phyloP scores from a whole-genome alignment of 2,329 filamentous ascomycete species.

The Sclerotinia borealis region DNA sequence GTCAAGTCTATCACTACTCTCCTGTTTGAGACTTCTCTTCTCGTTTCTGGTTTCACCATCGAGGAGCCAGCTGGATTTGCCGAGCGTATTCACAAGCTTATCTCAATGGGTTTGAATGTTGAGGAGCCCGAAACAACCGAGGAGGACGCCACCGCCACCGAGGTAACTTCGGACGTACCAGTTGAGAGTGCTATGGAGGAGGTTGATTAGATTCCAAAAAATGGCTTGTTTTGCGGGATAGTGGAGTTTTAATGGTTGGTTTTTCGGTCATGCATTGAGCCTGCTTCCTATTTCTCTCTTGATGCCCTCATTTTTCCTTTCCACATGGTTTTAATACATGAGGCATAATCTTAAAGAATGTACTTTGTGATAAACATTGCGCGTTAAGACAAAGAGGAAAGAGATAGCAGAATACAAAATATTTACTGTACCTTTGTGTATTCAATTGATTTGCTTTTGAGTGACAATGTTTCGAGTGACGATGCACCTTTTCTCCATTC shows the following conservation, averaged over 20 bases:
- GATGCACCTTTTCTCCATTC: too few species aligned
- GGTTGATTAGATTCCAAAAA: slow-evolving; percentile 69
- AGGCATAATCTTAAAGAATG: slow-evolving; percentile 6
- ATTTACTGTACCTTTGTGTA: slow-evolving; percentile 1
- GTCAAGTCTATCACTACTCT: slow-evolving; percentile 99
- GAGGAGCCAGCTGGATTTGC: slow-evolving; percentile 97
- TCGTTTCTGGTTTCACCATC: slow-evolving; percentile 99
- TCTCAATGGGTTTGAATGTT: slow-evolving; percentile 94
- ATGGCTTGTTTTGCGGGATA: slow-evolving; percentile 19
- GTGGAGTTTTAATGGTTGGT: slow-evolving; percentile 31
- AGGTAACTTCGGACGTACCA: slow-evolving; percentile 49
- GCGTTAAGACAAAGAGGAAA: slow-evolving; percentile 7
- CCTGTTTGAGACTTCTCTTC: slow-evolving; percentile 95
- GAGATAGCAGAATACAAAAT: slow-evolving; percentile 9
- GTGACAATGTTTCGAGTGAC: background rate
- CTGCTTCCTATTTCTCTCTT: slow-evolving; percentile 6
- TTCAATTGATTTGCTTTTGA: background rate
- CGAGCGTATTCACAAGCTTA: slow-evolving; percentile 99
- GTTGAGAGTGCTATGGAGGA: slow-evolving; percentile 94
- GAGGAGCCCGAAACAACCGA: slow-evolving; percentile 74
- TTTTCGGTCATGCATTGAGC: slow-evolving; percentile 16
- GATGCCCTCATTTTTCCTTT: background rate
- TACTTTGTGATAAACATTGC: slow-evolving; percentile 10
- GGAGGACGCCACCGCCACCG: slow-evolving; percentile 54
- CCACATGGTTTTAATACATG: background rate